Evolutionary conservation across 352 stramenopile genomes (phyloP), one percentile per base, ranked within the genome.

Genomic region (Pythium volutum): DNA sequence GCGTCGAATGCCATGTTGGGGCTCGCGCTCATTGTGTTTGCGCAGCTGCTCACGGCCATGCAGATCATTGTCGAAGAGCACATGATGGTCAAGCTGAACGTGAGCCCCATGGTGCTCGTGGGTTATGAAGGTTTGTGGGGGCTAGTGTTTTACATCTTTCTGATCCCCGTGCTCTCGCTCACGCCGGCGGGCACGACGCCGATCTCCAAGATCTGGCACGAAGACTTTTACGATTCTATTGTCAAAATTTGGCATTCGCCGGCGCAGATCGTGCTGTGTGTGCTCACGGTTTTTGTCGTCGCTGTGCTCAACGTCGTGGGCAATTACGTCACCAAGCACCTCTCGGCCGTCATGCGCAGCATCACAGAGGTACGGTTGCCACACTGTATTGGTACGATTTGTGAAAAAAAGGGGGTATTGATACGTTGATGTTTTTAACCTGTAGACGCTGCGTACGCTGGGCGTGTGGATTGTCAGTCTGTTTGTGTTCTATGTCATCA

Each of bases 61-160:
- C 88, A 96, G 73, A 95, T 96, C 58, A 79, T 96, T n/a, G 83
- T 95, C 15, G 88, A 96, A 62, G 88, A 96, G 70, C 79, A 89
- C 71, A 89, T 94, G 70, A 87, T 95, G 71, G 67, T 82, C 31
- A 65, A 73, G 33, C 70, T 93, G 29, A 81, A 93, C 62, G 80
- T 95, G 49, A 88, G 77, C 55, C 84, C 87, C 22, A 84, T 96
- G 76, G 72, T 92, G 64, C 74, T 94, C 47, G 87, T 96, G 42
- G 88, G 88, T 10, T 74, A 91, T 12, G 88, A 96, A 67, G 88
- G 88, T 0, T 71, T 96, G 20, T 96, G 86, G 85, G 88, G 88
- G 18, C 69, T 94, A 18, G 69, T 81, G 9, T 89, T 95, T 55
- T 88, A 93, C 62, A 45, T 85, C 23, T 41, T 85, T 23, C 59